These are phyloP conservation scores for Trichosporon coremiiforme DNA, from an alignment of 1,284 basidiomycete genomes.

Conservation along the genomic window DNA sequence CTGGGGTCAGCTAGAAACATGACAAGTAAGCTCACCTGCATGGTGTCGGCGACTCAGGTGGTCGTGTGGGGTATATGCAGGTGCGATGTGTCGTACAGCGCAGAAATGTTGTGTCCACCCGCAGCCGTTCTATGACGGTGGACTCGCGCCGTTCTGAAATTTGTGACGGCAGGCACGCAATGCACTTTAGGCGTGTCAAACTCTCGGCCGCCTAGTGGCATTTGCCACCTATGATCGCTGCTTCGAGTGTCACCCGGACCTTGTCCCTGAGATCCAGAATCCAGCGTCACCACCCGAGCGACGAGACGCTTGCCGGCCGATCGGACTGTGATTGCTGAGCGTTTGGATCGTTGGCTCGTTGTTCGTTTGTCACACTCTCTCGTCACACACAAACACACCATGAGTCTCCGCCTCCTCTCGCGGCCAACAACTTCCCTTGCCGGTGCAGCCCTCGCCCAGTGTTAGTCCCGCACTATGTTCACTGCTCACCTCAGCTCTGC, in stretches of 20 bases:
- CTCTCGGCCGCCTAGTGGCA: neutral
- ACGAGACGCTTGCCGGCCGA: neutral
- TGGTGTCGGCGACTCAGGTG: conserved; percentile 24
- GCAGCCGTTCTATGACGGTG: conserved; percentile 12
- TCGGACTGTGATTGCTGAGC: conserved; percentile 7
- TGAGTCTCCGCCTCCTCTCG: conserved; percentile 38
- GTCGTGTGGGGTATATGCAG: conserved; percentile 6
- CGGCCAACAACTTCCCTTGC: conserved; percentile 43
- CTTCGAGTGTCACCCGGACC: conserved; percentile 2
- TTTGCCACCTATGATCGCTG: conserved; percentile 18
- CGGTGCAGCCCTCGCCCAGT: conserved; percentile 38
- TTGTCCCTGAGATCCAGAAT: neutral
- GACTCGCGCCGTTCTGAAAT: conserved; percentile 21
- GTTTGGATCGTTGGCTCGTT: neutral
- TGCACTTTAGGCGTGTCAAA: neutral
- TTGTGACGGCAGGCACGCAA: conserved; percentile 16
- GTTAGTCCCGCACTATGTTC: conserved; percentile 31
- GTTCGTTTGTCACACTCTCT: conserved; percentile 3
- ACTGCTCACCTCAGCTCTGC: conserved; percentile 20
- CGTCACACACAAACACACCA: conserved; percentile 10
- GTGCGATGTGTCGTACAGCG: neutral
- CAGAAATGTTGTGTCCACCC: conserved; percentile 7
- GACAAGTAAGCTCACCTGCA: conserved; percentile 47
- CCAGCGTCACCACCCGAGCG: neutral
- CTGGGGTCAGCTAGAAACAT: conserved; percentile 57